Percentiles rank a stretch among this genome's conserved stretches.
phyloP scores from a whole-genome alignment of 352 stramenopile species.

The Aphanomyces invadans region DNA sequence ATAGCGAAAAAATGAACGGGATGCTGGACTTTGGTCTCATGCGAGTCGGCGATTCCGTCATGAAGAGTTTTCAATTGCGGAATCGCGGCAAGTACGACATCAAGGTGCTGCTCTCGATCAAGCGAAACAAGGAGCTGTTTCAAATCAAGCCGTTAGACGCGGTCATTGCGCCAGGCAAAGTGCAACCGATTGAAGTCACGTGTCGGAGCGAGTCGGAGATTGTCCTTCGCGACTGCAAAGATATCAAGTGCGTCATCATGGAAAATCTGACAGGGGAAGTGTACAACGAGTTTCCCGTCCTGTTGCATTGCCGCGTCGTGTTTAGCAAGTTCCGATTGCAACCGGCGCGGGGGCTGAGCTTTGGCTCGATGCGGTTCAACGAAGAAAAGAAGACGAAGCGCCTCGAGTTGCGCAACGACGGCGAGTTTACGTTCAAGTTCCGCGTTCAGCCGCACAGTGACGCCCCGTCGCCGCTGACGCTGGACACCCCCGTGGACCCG shows the following conservation, averaged over 20 bases:
- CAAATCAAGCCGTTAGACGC: slow-evolving; percentile 70
- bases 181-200: slow-evolving; percentile 57
- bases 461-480: slow-evolving; percentile 26
- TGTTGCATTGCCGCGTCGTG: slow-evolving; percentile 63
- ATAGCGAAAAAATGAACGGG: slow-evolving; percentile 38
- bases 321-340: slow-evolving; percentile 84
- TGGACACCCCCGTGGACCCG: slow-evolving; percentile 36
- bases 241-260: slow-evolving; percentile 89
- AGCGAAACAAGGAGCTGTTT: slow-evolving; percentile 63
- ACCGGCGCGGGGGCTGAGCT: slow-evolving; percentile 87
- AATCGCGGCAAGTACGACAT: slow-evolving; percentile 94
- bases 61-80: slow-evolving; percentile 72
- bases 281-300: slow-evolving; percentile 83
- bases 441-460: slow-evolving; percentile 31
- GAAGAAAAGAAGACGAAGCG: slow-evolving; percentile 60
- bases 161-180: slow-evolving; percentile 63
- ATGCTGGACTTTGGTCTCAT: slow-evolving; percentile 88
- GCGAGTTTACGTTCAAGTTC: slow-evolving; percentile 90
- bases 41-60: slow-evolving; percentile 84
- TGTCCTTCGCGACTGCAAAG: slow-evolving; percentile 82
- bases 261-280: slow-evolving; percentile 88
- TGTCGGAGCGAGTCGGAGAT: slow-evolving; percentile 77
- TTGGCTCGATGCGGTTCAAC: slow-evolving; percentile 88
- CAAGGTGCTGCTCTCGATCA: slow-evolving; percentile 70
- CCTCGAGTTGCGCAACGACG: slow-evolving; percentile 90